These are phyloP conservation scores for Leccinum pallidistipes DNA, from an alignment of 1,284 basidiomycete genomes.

Conservation along the genomic window DNA sequence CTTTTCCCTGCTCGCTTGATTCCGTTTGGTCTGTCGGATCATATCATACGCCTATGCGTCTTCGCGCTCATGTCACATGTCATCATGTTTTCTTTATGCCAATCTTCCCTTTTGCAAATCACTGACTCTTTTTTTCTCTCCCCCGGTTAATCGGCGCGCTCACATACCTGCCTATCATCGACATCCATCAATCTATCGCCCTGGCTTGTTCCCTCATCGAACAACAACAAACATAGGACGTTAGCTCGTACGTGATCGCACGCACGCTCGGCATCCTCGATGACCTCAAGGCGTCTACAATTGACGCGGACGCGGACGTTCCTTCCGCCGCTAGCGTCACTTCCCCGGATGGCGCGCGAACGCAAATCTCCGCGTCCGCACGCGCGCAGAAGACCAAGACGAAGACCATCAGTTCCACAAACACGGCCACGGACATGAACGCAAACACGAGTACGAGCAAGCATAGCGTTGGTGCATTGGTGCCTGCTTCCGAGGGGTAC, in stretches of 20 bases:
- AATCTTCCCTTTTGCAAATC: background rate
- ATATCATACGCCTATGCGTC: background rate
- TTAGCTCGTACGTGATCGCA: conserved; percentile 79
- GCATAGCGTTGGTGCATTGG: background rate
- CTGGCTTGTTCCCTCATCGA: background rate
- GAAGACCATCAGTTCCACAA: background rate
- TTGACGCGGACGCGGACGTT: conserved; percentile 39
- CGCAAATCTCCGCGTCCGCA: background rate
- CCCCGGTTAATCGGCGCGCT: background rate
- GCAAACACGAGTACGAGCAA: background rate
- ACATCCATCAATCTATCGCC: background rate
- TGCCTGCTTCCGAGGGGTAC: conserved; percentile 17
- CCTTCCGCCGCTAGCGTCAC: background rate
- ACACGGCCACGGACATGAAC: background rate
- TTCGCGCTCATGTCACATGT: conserved; percentile 5
- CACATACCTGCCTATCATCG: conserved; percentile 2
- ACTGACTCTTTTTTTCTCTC: conserved; percentile 13
- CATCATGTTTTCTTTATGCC: background rate
- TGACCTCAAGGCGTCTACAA: conserved; percentile 66
- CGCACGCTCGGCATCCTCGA: conserved; percentile 77
- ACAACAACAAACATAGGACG: conserved; percentile 50
- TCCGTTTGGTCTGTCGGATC: conserved; percentile 2
- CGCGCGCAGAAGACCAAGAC: background rate
- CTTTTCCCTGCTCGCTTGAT: conserved; percentile 4
- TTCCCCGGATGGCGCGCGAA: background rate